Conservation (phyloP, 169 alveolate genomes). For the Eimeria brunetti region DNA sequence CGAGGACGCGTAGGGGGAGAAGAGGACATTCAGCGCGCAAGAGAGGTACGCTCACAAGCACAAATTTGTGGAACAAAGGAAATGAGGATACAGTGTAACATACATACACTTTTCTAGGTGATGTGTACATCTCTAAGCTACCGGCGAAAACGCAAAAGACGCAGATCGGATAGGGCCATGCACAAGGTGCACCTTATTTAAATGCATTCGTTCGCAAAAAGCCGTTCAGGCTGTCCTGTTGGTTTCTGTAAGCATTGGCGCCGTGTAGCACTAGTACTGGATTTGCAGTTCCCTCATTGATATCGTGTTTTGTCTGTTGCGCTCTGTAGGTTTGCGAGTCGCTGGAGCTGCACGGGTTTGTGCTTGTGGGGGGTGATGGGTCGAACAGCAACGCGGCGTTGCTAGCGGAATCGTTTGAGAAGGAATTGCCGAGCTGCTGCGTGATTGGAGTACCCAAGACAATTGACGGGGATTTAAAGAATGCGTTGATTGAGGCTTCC, state of each 20-base stretch:
- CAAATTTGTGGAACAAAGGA: not conserved
- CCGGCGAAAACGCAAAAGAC: not conserved
- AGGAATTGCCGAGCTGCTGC: slow-evolving; percentile 73
- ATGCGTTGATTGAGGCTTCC: slow-evolving; percentile 94
- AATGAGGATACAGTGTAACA: not conserved
- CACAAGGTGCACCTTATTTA: not conserved
- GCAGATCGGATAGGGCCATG: not conserved
- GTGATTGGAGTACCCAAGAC: slow-evolving; percentile 99
- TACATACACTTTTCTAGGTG: not conserved
- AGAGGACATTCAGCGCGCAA: slow-evolving; percentile 93
- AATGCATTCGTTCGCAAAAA: not conserved
- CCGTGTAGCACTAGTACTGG: not conserved
- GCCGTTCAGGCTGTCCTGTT: not conserved
- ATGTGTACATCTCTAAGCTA: not conserved
- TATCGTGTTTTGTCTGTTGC: not conserved
- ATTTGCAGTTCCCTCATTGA: not conserved
- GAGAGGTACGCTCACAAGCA: slow-evolving; percentile 84
- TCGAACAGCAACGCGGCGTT: slow-evolving; percentile 99
- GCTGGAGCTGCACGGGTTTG: slow-evolving; percentile 97
- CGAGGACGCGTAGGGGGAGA: slow-evolving; percentile 97
- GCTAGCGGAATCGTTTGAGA: slow-evolving; percentile 97
- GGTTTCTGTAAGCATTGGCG: not conserved
- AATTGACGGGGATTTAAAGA: slow-evolving; percentile 99
- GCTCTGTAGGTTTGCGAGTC: slow-evolving; percentile 86
- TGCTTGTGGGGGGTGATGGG: slow-evolving; percentile 99